Percentiles rank a stretch among this genome's conserved stretches.
phyloP scores from a whole-genome alignment of 164 flowering plant genomes.

The Tetrastigma voinierianum region DNA sequence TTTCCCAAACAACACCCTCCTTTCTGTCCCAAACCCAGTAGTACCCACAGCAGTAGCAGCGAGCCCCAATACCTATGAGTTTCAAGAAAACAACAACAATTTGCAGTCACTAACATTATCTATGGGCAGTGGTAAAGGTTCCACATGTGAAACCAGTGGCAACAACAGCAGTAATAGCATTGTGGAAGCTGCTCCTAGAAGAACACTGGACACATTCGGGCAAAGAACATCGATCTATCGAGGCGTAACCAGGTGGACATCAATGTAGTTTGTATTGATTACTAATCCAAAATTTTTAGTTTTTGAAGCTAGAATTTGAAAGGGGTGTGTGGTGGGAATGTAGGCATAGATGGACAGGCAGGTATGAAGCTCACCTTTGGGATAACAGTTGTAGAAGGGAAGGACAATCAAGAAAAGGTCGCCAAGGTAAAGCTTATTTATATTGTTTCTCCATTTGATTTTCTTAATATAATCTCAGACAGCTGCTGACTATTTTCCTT shows the following conservation, averaged over 20 bases:
- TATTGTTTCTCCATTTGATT: neutral
- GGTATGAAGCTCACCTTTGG: constrained; percentile 99
- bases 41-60: constrained; percentile 12
- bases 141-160: constrained; percentile 39
- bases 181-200: constrained; percentile 52
- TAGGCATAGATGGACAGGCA: constrained; percentile 97
- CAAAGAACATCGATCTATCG: constrained; percentile 94
- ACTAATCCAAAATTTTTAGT: neutral
- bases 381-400: constrained; percentile 94
- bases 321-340: constrained; percentile 4
- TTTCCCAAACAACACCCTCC: constrained; percentile 33
- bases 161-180: constrained; percentile 24
- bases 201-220: constrained; percentile 80
- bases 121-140: constrained; percentile 68
- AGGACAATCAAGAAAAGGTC: constrained; percentile 92
- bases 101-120: constrained; percentile 74
- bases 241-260: constrained; percentile 79
- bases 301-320: neutral
- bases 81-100: constrained; percentile 46
- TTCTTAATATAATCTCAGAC: neutral
- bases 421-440: constrained; percentile 60
- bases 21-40: constrained; percentile 28
- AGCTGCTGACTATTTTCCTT: neutral
- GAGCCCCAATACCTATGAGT: constrained; percentile 25
- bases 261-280: neutral